Evolutionary conservation across 2,329 filamentous ascomycete genomes (phyloP).

Genomic region (Penicillium sp.): DNA sequence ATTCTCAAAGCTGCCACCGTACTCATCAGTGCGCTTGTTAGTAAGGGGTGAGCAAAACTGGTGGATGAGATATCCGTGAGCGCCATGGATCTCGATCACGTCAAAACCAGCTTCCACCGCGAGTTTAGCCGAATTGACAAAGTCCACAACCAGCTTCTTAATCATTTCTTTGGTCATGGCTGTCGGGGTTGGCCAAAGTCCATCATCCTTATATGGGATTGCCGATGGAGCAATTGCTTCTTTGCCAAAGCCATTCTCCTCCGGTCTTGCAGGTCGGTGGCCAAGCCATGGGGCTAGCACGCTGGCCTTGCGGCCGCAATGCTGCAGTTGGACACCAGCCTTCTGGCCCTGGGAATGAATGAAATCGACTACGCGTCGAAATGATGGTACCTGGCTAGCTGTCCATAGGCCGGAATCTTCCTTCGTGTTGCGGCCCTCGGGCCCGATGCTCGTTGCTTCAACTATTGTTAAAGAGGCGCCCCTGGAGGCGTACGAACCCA

Average conservation of each 20-base stretch:
- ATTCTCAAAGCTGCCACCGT: constrained; percentile 50
- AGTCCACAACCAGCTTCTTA: neutral
- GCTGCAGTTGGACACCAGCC: neutral
- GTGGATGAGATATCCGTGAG: constrained; percentile 50
- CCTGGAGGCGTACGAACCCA: neutral
- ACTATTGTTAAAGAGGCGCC: neutral
- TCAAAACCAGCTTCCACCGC: constrained; percentile 52
- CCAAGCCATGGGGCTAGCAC: neutral
- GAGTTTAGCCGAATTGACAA: neutral
- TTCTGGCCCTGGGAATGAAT: constrained; percentile 1
- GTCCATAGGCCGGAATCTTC: neutral
- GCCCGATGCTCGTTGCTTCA: neutral
- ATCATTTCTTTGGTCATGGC: constrained; percentile 8
- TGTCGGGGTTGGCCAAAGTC: neutral
- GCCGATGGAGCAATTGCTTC: neutral
- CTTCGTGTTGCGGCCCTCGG: neutral
- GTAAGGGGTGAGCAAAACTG: constrained; percentile 47
- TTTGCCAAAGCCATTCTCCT: neutral
- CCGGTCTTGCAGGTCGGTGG: neutral
- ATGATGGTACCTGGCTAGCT: neutral
- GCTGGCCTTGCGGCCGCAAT: neutral
- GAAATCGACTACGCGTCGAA: neutral
- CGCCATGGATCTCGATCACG: constrained; percentile 49
- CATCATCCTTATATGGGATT: neutral
- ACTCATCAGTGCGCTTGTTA: constrained; percentile 49